Percentiles rank a stretch among this genome's conserved stretches.
Conservation (phyloP, 2,329 filamentous ascomycete species). For the Macrophomina tecta region DNA sequence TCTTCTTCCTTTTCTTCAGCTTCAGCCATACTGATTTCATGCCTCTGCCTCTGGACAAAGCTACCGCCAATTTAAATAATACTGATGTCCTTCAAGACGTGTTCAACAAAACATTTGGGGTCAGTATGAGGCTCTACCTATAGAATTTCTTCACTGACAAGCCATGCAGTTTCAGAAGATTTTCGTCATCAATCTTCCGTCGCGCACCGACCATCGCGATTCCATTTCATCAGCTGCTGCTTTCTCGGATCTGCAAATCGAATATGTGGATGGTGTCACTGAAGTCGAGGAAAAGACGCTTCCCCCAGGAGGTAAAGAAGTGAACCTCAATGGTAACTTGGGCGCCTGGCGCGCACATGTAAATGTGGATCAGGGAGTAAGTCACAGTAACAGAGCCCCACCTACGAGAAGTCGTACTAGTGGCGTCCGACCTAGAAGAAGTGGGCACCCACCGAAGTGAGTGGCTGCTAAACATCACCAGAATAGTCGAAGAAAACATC, state of each 20-base stretch:
- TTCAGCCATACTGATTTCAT: background rate
- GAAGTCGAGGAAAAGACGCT: constrained; percentile 42
- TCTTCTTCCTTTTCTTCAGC: background rate
- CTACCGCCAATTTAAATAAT: background rate
- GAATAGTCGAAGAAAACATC: constrained; percentile 25
- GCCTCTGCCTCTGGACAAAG: background rate
- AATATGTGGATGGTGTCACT: constrained; percentile 55
- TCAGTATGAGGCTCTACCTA: background rate
- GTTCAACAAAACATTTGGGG: constrained; percentile 23
- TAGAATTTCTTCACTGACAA: background rate
- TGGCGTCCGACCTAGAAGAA: too few species aligned
- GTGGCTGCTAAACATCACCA: background rate
- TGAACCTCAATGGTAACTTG: constrained; percentile 9
- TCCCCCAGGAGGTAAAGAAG: constrained; percentile 40
- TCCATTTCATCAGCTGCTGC: constrained; percentile 56
- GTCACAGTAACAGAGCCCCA: background rate
- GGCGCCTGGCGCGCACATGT: constrained; percentile 21
- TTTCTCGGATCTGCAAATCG: constrained; percentile 53
- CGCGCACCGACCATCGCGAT: constrained; percentile 59
- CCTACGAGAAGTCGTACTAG: too few species aligned
- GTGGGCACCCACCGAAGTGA: too few species aligned
- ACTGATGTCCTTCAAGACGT: constrained; percentile 7
- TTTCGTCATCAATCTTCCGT: constrained; percentile 59
- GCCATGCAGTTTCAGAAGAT: constrained; percentile 58
- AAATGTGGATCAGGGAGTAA: constrained; percentile 11